These are phyloP conservation scores for Intubia oerlemansii DNA, from an alignment of 2,329 filamentous ascomycete species.

Conservation along the genomic window DNA sequence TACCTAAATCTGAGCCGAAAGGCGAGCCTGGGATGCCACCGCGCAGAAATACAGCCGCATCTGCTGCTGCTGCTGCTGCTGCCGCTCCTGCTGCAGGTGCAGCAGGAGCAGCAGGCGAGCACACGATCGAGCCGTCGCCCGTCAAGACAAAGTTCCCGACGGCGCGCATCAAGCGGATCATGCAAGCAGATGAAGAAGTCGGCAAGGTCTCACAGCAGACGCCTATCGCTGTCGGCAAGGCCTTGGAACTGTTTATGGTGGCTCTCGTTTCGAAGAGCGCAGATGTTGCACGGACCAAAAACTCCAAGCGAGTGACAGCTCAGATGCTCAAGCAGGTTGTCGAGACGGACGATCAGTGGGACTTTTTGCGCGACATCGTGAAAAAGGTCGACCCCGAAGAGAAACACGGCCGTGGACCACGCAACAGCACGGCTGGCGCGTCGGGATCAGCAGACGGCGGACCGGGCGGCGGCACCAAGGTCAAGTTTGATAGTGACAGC, in stretches of 20 bases:
- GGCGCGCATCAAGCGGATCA: conserved; percentile 93
- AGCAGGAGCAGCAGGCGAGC: not conserved
- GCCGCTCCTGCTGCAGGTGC: not conserved
- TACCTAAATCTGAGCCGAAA: too few relatives aligned
- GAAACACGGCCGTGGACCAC: conserved; percentile 20
- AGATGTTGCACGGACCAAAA: conserved; percentile 59
- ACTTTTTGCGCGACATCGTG: conserved; percentile 84
- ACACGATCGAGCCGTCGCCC: too few relatives aligned
- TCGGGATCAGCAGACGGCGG: conserved; percentile 5
- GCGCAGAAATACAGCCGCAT: conserved; percentile 1
- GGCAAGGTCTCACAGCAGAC: conserved; percentile 97
- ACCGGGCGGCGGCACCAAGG: conserved; percentile 3
- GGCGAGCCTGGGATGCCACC: too few relatives aligned
- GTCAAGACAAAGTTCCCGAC: conserved; percentile 95
- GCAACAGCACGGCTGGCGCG: conserved; percentile 32
- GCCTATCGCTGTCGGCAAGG: conserved; percentile 86
- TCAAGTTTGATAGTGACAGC: conserved; percentile 9
- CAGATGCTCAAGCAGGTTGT: conserved; percentile 84
- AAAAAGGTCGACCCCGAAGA: conserved; percentile 48
- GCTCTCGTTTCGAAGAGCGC: conserved; percentile 77
- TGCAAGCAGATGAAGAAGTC: conserved; percentile 97
- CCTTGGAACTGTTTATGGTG: conserved; percentile 95
- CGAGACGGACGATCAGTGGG: conserved; percentile 73
- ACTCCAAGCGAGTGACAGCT: conserved; percentile 75
- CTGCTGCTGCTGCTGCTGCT: conserved; percentile 1